These are phyloP conservation scores for Phlegmacium glaucopus DNA, from an alignment of 768 basidiomycete genomes.

Conservation along the genomic window DNA sequence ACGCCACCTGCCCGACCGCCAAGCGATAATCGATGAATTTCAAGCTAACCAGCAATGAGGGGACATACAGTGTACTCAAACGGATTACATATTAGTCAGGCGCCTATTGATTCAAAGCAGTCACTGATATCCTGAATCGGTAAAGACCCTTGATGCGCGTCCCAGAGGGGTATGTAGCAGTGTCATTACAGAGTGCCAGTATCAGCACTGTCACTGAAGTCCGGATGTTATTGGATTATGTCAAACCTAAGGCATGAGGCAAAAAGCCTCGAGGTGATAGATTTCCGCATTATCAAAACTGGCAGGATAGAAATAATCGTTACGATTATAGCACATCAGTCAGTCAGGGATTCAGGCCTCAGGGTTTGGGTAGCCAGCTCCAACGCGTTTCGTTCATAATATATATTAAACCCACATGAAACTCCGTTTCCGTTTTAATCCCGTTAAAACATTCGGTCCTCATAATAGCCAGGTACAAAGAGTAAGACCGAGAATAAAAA, in stretches of 20 bases:
- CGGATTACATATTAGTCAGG: background rate
- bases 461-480: constrained; percentile 4
- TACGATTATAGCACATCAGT: no score
- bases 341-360: background rate
- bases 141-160: constrained; percentile 1
- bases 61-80: no score
- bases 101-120: constrained; percentile 6
- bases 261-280: background rate
- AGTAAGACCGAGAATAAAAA: constrained; percentile 5
- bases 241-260: constrained; percentile 5
- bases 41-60: no score
- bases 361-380: background rate
- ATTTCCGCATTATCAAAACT: background rate
- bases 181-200: constrained; percentile 5
- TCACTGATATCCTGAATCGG: constrained; percentile 7
- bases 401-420: constrained; percentile 9
- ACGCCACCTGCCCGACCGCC: no score
- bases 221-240: constrained; percentile 1
- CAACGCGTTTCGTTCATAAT: background rate
- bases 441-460: constrained; percentile 4
- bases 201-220: constrained; percentile 7
- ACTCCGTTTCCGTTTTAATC: constrained; percentile 7
- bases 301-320: background rate
- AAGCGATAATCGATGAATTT: no score
- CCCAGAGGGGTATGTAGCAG: background rate